Evolutionary conservation across 78 protist genomes (phyloP), one percentile per base, ranked within the genome.

Genomic region (Speleostelium caveatum): DNA sequence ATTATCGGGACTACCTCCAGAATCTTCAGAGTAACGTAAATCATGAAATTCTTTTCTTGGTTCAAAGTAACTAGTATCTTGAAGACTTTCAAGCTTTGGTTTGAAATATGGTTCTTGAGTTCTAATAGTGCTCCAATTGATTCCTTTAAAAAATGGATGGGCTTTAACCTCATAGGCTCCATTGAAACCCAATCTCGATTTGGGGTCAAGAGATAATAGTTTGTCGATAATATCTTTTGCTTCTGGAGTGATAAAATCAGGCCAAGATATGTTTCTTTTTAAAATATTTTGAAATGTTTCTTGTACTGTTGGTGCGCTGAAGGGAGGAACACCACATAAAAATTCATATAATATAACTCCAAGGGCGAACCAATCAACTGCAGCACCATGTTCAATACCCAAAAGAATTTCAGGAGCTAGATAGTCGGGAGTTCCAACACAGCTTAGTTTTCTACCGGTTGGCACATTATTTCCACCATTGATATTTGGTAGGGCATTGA

Each of bases 341-440:
- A 93, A 86, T 55, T 93, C 95, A 51, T 55, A 93, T 2, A 93
- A 30, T 35, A 93, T 73, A 14, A 89, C 88, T 33, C 95, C 95
- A 4, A 93, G 38, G n/a, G 92, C 56, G 56, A 87, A 93, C 95
- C 95, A 93, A 74, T 93, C 95, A 4, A 77, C 95, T 28, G 61
- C 60, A 71, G 68, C 58, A 60, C 96, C 93, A 79, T 94, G 95
- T 1, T 86, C 93, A 32, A n/a, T 45, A 1, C 98, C 98, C 32
- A 73, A 74, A 8, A 98, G 71, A 21, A 97, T 92, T 86, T 98
- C 99, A 0, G 99, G 99, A 10, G 99, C 97, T 38, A 98, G 53
- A 79, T 98, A 97, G 72, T 98, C 99, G 5, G 99, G 99, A 12
- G 99, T 98, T n/a, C 99, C 99, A 32, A 94, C 86, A 36, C 94